Percentiles rank a stretch among this genome's conserved stretches.
Conservation (phyloP, 495 filamentous ascomycete species). For the Amorphotheca resinae region DNA sequence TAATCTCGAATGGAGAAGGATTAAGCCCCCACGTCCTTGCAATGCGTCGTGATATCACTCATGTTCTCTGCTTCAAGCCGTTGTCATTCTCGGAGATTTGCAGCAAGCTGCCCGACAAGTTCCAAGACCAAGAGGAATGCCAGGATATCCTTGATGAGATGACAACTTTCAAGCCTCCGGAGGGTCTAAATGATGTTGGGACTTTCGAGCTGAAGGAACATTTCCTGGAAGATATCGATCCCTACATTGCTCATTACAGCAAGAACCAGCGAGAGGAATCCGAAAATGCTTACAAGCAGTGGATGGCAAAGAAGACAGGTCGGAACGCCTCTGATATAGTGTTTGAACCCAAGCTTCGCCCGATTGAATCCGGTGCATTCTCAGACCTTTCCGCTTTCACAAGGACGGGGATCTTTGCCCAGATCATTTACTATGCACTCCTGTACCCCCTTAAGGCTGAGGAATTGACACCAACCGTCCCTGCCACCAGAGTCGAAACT, state of each 20-base stretch:
- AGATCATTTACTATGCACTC: constrained; percentile 81
- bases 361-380: constrained; percentile 66
- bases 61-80: constrained; percentile 91
- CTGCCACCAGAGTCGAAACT: constrained; percentile 70
- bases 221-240: constrained; percentile 75
- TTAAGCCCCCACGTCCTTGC: constrained; percentile 50
- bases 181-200: constrained; percentile 82
- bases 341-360: constrained; percentile 80
- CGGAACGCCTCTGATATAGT: constrained; percentile 72
- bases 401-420: constrained; percentile 69
- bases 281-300: constrained; percentile 72
- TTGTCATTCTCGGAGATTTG: constrained; percentile 86
- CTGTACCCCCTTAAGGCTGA: constrained; percentile 59
- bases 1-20: constrained; percentile 60
- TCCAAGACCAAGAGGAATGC: constrained; percentile 71
- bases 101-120: constrained; percentile 67
- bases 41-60: constrained; percentile 79
- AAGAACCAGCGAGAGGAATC: constrained; percentile 97
- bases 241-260: constrained; percentile 86
- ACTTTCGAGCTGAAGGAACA: constrained; percentile 86
- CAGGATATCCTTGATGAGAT: constrained; percentile 75
- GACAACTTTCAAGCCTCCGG: constrained; percentile 76
- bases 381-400: constrained; percentile 65
- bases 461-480: constrained; percentile 54
- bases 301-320: constrained; percentile 80